phyloP scores from a whole-genome alignment of 2,329 filamentous ascomycete genomes.

The Acrocalymma vagum region DNA sequence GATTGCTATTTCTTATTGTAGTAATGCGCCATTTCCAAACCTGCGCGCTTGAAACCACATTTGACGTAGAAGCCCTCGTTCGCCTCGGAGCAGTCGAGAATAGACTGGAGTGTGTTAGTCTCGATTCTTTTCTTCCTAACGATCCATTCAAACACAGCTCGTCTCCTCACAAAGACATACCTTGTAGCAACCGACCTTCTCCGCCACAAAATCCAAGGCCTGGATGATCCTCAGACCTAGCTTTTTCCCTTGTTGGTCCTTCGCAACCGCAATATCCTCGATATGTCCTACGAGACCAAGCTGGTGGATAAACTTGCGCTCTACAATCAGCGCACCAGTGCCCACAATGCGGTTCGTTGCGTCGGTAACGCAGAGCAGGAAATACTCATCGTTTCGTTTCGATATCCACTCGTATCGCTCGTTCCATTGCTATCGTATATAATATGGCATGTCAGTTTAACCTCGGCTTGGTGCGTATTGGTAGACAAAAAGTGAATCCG shows the following conservation, averaged over 20 bases:
- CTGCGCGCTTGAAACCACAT: slow-evolving; percentile 92
- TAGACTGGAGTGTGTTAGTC: slow-evolving; percentile 66
- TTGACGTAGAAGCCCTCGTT: slow-evolving; percentile 99
- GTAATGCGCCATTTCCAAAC: slow-evolving; percentile 97
- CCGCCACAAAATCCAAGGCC: slow-evolving; percentile 87
- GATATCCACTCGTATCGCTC: slow-evolving; percentile 85
- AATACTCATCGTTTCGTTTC: slow-evolving; percentile 79
- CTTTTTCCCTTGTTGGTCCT: slow-evolving; percentile 97
- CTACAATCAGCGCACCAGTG: slow-evolving; percentile 87
- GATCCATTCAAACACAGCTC: neutral
- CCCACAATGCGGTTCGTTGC: slow-evolving; percentile 77
- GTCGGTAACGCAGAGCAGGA: slow-evolving; percentile 86
- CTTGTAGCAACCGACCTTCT: slow-evolving; percentile 94
- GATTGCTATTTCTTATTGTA: slow-evolving; percentile 55
- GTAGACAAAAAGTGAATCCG: neutral
- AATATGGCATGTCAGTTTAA: too few relatives aligned
- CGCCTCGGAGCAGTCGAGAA: slow-evolving; percentile 93
- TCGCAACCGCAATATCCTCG: slow-evolving; percentile 94
- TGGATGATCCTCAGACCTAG: slow-evolving; percentile 92
- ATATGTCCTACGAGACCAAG: slow-evolving; percentile 91
- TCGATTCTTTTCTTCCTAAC: neutral
- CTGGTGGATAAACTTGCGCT: slow-evolving; percentile 91
- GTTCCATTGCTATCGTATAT: slow-evolving; percentile 67
- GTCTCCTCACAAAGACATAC: slow-evolving; percentile 41
- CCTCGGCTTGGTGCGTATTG: neutral